Conservation (phyloP, 805 yeast species). For the Naumovozyma baii region DNA sequence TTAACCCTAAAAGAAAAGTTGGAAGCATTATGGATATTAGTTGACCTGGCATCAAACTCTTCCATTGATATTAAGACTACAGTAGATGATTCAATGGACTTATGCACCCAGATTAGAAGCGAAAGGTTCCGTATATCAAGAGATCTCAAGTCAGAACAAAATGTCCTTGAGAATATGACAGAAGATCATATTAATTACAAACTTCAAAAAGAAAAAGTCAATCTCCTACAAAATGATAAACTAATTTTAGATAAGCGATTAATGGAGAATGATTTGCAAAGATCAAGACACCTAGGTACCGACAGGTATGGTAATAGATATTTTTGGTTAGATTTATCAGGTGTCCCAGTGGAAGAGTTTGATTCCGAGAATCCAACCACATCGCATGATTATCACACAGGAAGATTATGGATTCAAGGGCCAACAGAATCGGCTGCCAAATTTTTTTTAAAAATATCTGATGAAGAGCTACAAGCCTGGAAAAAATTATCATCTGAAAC, state of each 20-base stretch:
- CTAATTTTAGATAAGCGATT: conserved; percentile 50
- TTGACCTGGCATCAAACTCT: conserved; percentile 39
- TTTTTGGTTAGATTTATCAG: conserved; percentile 91
- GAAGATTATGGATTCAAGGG: conserved; percentile 86
- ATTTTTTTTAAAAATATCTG: conserved; percentile 23
- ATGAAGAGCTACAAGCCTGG: conserved; percentile 26
- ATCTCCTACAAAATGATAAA: conserved; percentile 40
- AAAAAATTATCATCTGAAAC: conserved; percentile 8
- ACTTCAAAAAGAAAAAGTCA: conserved; percentile 22
- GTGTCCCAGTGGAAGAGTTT: conserved; percentile 41
- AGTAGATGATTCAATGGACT: conserved; percentile 23
- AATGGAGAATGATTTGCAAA: conserved; percentile 63
- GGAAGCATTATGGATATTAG: conserved; percentile 48
- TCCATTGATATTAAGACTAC: conserved; percentile 18
- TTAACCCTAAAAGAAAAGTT: conserved; percentile 46
- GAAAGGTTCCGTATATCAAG: conserved; percentile 26
- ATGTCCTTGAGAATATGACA: conserved; percentile 3
- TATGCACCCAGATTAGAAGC: conserved; percentile 26
- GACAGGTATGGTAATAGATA: conserved; percentile 77
- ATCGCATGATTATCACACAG: conserved; percentile 21
- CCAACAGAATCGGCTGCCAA: conserved; percentile 47
- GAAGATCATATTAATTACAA: conserved; percentile 1
- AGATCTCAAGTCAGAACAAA: conserved; percentile 21
- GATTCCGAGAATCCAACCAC: conserved; percentile 26
- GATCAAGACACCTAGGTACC: conserved; percentile 65